phyloP scores from a whole-genome alignment of 169 alveolate genomes.

The Toxoplasma gondii region DNA sequence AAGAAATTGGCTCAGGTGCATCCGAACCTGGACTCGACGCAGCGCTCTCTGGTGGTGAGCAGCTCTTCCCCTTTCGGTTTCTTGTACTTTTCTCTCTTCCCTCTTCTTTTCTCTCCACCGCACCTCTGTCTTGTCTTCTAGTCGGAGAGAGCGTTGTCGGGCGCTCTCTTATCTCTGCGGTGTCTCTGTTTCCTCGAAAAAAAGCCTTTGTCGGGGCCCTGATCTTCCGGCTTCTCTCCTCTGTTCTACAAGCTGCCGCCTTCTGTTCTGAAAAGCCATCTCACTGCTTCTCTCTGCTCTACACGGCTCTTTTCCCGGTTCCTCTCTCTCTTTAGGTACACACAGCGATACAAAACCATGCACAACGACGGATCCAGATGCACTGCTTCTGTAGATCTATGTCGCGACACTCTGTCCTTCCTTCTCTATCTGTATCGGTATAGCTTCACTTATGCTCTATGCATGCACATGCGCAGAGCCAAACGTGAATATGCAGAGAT shows the following conservation, averaged over 20 bases:
- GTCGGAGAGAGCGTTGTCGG: neutral
- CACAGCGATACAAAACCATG: no score
- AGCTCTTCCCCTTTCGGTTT: neutral
- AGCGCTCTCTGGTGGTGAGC: neutral
- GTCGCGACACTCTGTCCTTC: no score
- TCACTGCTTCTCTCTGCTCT: neutral
- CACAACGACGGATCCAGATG: no score
- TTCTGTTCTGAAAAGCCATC: neutral
- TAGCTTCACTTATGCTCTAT: no score
- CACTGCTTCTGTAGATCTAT: no score
- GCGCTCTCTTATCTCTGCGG: neutral
- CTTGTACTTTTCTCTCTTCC: neutral
- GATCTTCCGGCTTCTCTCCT: neutral
- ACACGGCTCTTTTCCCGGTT: neutral
- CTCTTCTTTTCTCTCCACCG: neutral
- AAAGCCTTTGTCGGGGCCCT: neutral
- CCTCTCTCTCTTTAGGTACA: conserved; percentile 9
- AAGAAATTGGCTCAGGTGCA: neutral
- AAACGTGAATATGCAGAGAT: no score
- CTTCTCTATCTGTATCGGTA: no score
- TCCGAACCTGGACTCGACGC: neutral
- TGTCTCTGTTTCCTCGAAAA: neutral
- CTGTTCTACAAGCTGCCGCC: neutral
- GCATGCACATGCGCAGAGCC: no score
- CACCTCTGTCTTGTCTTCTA: neutral